These are phyloP conservation scores for Fusarium avenaceum DNA, from an alignment of 2,329 filamentous ascomycete genomes.

Conservation along the genomic window DNA sequence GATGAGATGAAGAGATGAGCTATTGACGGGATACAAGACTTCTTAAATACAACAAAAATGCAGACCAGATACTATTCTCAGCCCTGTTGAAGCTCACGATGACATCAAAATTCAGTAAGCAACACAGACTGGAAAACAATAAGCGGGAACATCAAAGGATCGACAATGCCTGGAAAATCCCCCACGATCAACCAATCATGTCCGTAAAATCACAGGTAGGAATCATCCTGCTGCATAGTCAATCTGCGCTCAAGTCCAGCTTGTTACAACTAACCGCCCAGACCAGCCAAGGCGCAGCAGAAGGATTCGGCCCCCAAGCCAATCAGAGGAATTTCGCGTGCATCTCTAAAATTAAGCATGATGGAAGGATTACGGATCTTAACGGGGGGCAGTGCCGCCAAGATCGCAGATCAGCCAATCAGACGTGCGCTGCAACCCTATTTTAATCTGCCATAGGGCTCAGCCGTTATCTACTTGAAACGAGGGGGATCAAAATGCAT, in stretches of 20 bases:
- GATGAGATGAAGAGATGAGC: neutral
- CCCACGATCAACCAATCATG: neutral
- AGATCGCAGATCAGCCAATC: neutral
- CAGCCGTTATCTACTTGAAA: neutral
- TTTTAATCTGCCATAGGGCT: neutral
- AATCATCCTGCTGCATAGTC: neutral
- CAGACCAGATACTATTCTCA: fast-evolving
- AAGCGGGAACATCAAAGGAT: conserved; percentile 13
- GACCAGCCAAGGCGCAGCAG: neutral
- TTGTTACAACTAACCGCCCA: neutral
- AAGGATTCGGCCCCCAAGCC: neutral
- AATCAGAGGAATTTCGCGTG: conserved; percentile 2
- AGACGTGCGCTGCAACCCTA: neutral
- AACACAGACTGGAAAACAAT: neutral
- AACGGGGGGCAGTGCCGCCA: neutral
- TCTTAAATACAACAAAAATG: conserved; percentile 2
- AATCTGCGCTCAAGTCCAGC: neutral
- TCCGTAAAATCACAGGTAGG: neutral
- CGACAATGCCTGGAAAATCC: neutral
- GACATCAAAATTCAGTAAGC: neutral
- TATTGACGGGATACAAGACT: neutral
- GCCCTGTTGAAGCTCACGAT: neutral
- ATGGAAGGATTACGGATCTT: neutral
- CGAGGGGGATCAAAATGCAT: neutral
- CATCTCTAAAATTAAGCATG: neutral